Base-by-base conservation (phyloP, 2,329 filamentous ascomycete species). In the Fusarium sp. region DNA sequence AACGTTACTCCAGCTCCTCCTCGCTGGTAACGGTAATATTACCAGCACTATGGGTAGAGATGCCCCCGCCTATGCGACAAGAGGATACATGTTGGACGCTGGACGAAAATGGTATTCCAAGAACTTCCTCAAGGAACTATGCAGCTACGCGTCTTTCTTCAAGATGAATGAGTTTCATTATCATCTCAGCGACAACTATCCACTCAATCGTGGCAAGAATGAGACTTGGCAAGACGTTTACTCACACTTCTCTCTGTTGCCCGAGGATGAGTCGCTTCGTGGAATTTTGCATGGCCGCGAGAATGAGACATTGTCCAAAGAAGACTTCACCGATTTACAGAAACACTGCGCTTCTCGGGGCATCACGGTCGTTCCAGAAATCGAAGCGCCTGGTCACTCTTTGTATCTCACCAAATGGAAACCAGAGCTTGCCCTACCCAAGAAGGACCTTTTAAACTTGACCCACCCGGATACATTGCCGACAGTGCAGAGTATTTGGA, bases 111-210 rank as follows among this genome's bases (percentile, higher is more conserved):
- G 62, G 61, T 65, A 65, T 1, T 65, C 62, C 1, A 65, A 65
- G 4, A 47, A 45, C 5, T 65, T 65, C 7, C 54, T 65, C 6
- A 61, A 65, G 1, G 61, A 65, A 2, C 6, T 65, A 0, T 65
- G 62, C 43, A 65, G 62, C 9, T 65, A 65, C 4, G 61, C 62
- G 3, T 65, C 62, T 10, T 65, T 65, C 42, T 65, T 65, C 22
- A 65, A 65, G n/a, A 65, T 65, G 54, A 65, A 61, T 13, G 62
- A 65, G 22, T 65, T 65, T 8, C 62, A 65, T 1, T 65, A 65
- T 2, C 62, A 65, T 6, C 61, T 65, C 1, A 65, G 62, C 6
- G 62, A 65, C 9, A 65, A 65, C 6, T 65, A 65, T 22, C 62
- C 62, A 4, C 54, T 65, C 1, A 65, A 65, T 1, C 62, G 62